phyloP scores from a whole-genome alignment of 805 yeast genomes.

The Spathaspora boniae region DNA sequence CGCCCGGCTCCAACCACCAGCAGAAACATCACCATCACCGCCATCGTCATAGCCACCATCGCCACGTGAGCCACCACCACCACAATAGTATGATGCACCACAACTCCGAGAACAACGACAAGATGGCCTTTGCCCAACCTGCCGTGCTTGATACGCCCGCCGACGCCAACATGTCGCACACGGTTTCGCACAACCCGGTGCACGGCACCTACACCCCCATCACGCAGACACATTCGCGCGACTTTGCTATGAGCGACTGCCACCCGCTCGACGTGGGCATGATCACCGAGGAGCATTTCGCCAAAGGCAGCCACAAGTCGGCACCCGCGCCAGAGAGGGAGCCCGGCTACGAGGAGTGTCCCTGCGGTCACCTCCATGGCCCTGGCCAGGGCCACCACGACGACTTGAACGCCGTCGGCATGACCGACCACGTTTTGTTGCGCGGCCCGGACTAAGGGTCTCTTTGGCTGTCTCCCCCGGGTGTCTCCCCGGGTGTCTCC shows the following conservation, averaged over 20 bases:
- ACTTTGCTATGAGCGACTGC: neutral
- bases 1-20: constrained; percentile 4
- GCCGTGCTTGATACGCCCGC: neutral
- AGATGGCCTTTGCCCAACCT: neutral
- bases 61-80: neutral
- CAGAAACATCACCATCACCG: constrained; percentile 1
- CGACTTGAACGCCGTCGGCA: constrained; percentile 24
- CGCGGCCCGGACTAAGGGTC: constrained; percentile 26
- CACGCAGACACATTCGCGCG: constrained; percentile 8
- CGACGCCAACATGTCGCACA: constrained; percentile 1
- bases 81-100: neutral
- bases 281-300: constrained; percentile 7
- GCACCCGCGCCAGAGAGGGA: too few species aligned
- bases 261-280: constrained; percentile 3
- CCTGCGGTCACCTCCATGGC: constrained; percentile 29
- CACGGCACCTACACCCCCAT: constrained; percentile 9
- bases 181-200: neutral
- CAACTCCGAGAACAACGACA: too few species aligned
- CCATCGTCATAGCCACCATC: neutral
- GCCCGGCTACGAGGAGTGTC: constrained; percentile 16
- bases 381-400: constrained; percentile 23
- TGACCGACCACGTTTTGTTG: constrained; percentile 17
- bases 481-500: neutral
- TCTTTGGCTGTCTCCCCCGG: too few species aligned
- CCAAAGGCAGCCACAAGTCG: too few species aligned